Percentiles rank a stretch among this genome's conserved stretches.
These are phyloP conservation scores for Daldinia vernicosa DNA, from an alignment of 495 filamentous ascomycete species.

Conservation along the genomic window DNA sequence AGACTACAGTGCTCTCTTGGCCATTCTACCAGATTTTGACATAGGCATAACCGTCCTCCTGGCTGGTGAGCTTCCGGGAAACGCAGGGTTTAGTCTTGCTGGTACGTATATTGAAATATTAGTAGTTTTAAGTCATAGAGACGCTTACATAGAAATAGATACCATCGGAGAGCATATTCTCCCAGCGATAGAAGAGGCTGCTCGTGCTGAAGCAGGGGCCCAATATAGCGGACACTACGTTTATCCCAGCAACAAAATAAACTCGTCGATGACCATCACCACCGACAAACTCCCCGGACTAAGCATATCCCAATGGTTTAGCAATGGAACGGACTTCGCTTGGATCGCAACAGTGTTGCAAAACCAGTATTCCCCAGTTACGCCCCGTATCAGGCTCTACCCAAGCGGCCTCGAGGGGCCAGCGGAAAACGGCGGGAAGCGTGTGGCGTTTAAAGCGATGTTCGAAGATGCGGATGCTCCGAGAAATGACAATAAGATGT, in stretches of 20 bases:
- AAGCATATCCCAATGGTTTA: slow-evolving; percentile 58
- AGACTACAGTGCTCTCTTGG: slow-evolving; percentile 58
- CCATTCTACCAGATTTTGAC: slow-evolving; percentile 62
- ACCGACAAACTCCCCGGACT: slow-evolving; percentile 56
- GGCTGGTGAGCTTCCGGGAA: slow-evolving; percentile 54
- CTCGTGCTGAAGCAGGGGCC: slow-evolving; percentile 50
- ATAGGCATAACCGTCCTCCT: slow-evolving; percentile 62
- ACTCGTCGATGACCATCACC: slow-evolving; percentile 56
- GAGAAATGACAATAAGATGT: slow-evolving; percentile 42
- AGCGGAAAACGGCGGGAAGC: slow-evolving; percentile 43
- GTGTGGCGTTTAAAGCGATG: slow-evolving; percentile 54
- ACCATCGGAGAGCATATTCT: slow-evolving; percentile 48
- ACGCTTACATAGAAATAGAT: slow-evolving; percentile 34
- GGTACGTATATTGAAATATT: slow-evolving; percentile 23
- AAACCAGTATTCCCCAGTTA: slow-evolving; percentile 42
- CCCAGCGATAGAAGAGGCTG: slow-evolving; percentile 49
- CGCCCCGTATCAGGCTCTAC: slow-evolving; percentile 52
- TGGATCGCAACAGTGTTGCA: slow-evolving; percentile 46
- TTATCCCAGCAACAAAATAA: slow-evolving; percentile 40
- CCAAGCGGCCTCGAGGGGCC: slow-evolving; percentile 52
- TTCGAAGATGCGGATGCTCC: slow-evolving; percentile 52
- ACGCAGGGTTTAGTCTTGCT: slow-evolving; percentile 48
- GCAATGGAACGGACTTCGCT: slow-evolving; percentile 60
- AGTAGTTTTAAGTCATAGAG: background rate
- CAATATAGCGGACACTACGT: slow-evolving; percentile 54